Conservation (phyloP, 1,284 basidiomycete species). For the Moesziomyces antarcticus region DNA sequence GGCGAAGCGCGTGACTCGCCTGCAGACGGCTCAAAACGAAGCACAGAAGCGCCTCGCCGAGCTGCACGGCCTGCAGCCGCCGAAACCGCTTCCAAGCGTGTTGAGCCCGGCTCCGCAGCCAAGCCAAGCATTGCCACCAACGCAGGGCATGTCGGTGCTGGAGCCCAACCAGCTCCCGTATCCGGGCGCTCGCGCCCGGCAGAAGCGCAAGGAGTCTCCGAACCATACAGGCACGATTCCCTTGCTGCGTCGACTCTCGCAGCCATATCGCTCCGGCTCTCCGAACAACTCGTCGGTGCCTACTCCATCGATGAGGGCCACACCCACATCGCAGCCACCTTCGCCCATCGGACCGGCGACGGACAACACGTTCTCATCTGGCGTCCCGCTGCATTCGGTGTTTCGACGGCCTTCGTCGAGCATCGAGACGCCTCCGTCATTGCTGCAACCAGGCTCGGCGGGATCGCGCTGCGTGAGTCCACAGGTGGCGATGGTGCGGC, state of each 20-base stretch:
- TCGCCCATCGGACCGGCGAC: neutral
- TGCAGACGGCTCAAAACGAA: constrained; percentile 45
- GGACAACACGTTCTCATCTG: neutral
- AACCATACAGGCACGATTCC: neutral
- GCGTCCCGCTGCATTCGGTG: neutral
- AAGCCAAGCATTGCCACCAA: neutral
- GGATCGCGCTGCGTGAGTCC: neutral
- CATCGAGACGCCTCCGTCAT: neutral
- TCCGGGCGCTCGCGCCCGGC: neutral
- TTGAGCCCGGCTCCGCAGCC: neutral
- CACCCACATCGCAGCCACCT: neutral
- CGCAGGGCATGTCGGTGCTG: too few relatives aligned
- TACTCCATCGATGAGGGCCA: neutral
- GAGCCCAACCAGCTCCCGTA: neutral
- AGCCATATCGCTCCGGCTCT: neutral
- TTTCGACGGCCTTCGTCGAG: neutral
- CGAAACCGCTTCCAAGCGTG: constrained; percentile 5
- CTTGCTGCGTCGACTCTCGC: neutral
- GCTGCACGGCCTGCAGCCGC: constrained; percentile 37
- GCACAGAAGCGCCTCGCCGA: constrained; percentile 33
- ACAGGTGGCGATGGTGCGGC: neutral
- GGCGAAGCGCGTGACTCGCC: constrained; percentile 18
- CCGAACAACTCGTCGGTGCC: neutral
- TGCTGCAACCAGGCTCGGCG: neutral
- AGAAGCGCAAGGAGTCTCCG: constrained; percentile 17